phyloP scores from a whole-genome alignment of 805 yeast genomes.

The Kluyveromyces aestuarii region DNA sequence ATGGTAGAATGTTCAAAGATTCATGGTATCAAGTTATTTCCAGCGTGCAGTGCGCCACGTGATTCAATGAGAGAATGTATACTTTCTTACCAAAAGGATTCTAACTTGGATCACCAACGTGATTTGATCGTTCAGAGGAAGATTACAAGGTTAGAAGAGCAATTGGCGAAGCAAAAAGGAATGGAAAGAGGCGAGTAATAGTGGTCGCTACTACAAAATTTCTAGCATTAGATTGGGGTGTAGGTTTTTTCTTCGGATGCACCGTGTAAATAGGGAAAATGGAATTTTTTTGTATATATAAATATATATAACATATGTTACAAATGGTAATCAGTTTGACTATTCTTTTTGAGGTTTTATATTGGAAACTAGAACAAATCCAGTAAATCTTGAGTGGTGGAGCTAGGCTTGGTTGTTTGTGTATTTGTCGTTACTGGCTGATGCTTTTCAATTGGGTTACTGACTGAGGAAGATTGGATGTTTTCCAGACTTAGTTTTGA shows the following conservation, averaged over 20 bases:
- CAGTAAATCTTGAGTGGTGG: slow-evolving; percentile 20
- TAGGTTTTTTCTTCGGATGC: neutral
- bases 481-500: neutral
- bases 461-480: neutral
- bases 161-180: slow-evolving; percentile 2
- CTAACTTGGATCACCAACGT: slow-evolving; percentile 58
- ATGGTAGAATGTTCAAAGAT: slow-evolving; percentile 56
- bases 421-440: slow-evolving; percentile 7
- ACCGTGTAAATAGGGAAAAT: neutral
- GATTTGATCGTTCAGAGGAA: slow-evolving; percentile 56
- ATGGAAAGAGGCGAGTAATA: neutral
- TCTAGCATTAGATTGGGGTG: too few relatives aligned
- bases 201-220: neutral
- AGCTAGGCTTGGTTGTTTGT: too few relatives aligned
- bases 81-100: slow-evolving; percentile 43
- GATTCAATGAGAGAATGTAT: slow-evolving; percentile 58
- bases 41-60: slow-evolving; percentile 52
- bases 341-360: neutral
- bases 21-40: slow-evolving; percentile 57
- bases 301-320: too few relatives aligned
- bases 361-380: slow-evolving; percentile 18
- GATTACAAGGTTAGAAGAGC: slow-evolving; percentile 30
- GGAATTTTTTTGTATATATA: neutral
- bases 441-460: neutral
- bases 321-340: too few relatives aligned